Evolutionary conservation across 306 rosid genomes (phyloP).

Genomic region (Crataegus laevigata): DNA sequence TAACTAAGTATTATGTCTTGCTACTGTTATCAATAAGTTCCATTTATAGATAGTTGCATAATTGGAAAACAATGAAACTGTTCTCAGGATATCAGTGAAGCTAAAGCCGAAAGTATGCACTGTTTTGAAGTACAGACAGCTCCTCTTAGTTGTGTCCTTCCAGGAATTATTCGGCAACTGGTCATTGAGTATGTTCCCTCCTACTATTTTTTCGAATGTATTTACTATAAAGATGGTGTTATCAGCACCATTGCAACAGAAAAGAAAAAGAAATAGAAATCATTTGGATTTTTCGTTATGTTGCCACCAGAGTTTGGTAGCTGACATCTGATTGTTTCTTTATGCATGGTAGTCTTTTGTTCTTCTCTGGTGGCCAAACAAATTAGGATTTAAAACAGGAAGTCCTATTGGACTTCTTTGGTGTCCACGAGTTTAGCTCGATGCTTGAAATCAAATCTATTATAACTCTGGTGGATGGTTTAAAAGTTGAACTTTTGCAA

Average conservation of each 20-base stretch:
- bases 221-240: neutral
- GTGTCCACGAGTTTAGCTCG: neutral
- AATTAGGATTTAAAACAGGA: neutral
- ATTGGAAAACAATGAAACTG: neutral
- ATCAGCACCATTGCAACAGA: neutral
- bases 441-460: neutral
- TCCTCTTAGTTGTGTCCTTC: slow-evolving; percentile 65
- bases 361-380: neutral
- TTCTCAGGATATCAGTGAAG: slow-evolving; percentile 40
- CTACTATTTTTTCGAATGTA: neutral
- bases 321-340: neutral
- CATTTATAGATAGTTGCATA: neutral
- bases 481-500: neutral
- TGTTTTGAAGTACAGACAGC: slow-evolving; percentile 86
- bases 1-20: neutral
- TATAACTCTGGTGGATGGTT: no score
- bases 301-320: neutral
- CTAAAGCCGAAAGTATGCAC: slow-evolving; percentile 20
- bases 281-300: neutral
- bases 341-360: neutral
- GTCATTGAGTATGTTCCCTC: slow-evolving; percentile 59
- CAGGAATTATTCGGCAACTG: slow-evolving; percentile 74
- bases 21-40: neutral
- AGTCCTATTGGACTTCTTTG: neutral
- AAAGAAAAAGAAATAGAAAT: neutral